Percentiles rank a stretch among this genome's conserved stretches.
These are phyloP conservation scores for Pseudohyphozyma bogoriensis DNA, from an alignment of 768 basidiomycete genomes.

Conservation along the genomic window DNA sequence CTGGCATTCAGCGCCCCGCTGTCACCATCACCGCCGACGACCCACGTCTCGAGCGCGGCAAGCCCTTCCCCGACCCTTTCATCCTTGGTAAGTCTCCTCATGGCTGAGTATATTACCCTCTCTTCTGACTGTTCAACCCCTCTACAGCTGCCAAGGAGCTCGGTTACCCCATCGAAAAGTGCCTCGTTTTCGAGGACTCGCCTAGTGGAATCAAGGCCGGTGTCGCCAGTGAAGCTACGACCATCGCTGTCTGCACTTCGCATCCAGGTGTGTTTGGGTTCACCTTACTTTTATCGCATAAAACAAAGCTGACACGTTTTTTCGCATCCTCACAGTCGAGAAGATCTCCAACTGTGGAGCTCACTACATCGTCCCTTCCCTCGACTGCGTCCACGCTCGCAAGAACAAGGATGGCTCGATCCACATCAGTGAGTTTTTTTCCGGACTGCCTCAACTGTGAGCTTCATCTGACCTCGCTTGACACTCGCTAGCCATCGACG, in stretches of 20 bases:
- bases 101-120: too few species aligned
- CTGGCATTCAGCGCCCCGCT: constrained; percentile 56
- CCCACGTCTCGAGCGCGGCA: constrained; percentile 52
- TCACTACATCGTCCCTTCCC: constrained; percentile 16
- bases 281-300: neutral
- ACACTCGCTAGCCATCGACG: constrained; percentile 11
- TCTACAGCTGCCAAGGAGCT: constrained; percentile 32
- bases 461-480: neutral
- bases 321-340: constrained; percentile 18
- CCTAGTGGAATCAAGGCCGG: constrained; percentile 40
- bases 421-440: constrained; percentile 3
- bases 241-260: constrained; percentile 39
- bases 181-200: constrained; percentile 40
- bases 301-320: neutral
- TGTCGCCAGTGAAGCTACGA: constrained; percentile 34
- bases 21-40: constrained; percentile 69
- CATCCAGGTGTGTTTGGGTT: constrained; percentile 28
- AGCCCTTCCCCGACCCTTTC: constrained; percentile 40
- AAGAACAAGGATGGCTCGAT: constrained; percentile 17
- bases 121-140: neutral
- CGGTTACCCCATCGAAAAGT: constrained; percentile 43
- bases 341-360: constrained; percentile 31
- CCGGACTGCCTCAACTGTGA: neutral
- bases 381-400: constrained; percentile 27
- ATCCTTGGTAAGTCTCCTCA: constrained; percentile 32